Base-by-base conservation (phyloP, 2,329 filamentous ascomycete genomes). In the Ciborinia camelliae region DNA sequence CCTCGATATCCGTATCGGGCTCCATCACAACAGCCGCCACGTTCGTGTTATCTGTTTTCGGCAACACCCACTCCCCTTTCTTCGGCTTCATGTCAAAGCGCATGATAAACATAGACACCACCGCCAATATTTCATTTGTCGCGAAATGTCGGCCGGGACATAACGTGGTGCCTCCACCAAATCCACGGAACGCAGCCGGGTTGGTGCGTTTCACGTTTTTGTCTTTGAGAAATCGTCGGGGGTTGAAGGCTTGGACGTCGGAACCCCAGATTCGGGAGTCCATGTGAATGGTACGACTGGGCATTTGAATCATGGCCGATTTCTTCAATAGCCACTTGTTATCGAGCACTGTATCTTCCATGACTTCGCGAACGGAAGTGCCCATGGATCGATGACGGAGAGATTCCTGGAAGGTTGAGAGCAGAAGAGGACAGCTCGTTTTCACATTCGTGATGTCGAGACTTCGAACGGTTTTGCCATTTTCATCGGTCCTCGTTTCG, bases 381-480 rank as follows among this genome's bases (percentile, higher is more conserved):
- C 77, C 77, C 35, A 76, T 76, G 30, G 75, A 75, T 52, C 75
- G 71, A 55, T 73, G 72, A 4, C 80, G 77, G 5, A 58, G 54
- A 2, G 75, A 75, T 66, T 81, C 80, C 57, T 81, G 75, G 48
- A 78, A 76, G 3, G 75, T 74, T 8, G 79, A 79, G 3, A 76
- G 65, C 4, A 82, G 66, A 0, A 79, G 72, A 2, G 77, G 76
- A 66, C 78, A 81, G 2, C 62, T 69, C 1, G 26, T 32, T 51
- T 65, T 51, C 58, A 61, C 45, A 39, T 48, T 26, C 32, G 43
- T 61, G 15, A 61, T 39, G 51, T 61, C 58, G 32, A 61, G 58
- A 14, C 14, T 61, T 10, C n/a, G 23, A 3, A 4, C 2, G 3
- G 30, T 8, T 18, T 12, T 39, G 8, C 45, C 32, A n/a, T 59